Conservation (phyloP, 768 basidiomycete species). For the Amanita phalloides region DNA sequence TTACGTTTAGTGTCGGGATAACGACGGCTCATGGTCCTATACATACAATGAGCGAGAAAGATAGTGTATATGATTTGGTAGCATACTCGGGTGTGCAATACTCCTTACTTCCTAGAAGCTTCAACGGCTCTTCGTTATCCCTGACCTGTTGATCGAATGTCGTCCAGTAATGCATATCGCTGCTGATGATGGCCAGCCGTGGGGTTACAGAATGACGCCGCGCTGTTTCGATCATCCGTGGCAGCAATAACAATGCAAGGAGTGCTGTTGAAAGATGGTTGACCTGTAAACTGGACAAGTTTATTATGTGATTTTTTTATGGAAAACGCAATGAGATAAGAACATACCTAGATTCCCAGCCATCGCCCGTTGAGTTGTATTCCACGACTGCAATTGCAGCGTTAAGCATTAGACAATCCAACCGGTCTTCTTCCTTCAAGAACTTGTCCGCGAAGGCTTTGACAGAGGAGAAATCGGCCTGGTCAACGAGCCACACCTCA, state of each 20-base stretch:
- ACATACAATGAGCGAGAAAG: background rate
- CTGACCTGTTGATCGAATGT: constrained; percentile 15
- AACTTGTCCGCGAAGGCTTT: constrained; percentile 22
- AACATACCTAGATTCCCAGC: constrained; percentile 34
- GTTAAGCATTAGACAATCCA: constrained; percentile 37
- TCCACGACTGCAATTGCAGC: constrained; percentile 16
- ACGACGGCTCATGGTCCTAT: constrained; percentile 10
- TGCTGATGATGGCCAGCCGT: constrained; percentile 30
- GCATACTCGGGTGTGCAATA: constrained; percentile 16
- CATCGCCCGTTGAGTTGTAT: constrained; percentile 24
- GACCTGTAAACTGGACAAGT: constrained; percentile 29
- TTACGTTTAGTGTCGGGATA: constrained; percentile 26
- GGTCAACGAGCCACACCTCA: constrained; percentile 28
- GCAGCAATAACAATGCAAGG: constrained; percentile 30
- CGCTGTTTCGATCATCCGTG: constrained; percentile 28
- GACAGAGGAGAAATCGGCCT: constrained; percentile 25
- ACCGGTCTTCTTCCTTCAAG: constrained; percentile 19
- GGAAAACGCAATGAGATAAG: background rate
- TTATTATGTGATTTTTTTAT: too few relatives aligned
- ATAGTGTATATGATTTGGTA: background rate
- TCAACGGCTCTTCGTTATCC: constrained; percentile 17
- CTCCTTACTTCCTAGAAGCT: constrained; percentile 19
- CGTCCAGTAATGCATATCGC: constrained; percentile 27
- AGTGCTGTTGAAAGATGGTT: constrained; percentile 32
- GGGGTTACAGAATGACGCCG: constrained; percentile 19